Evolutionary conservation across 495 filamentous ascomycete genomes (phyloP), one percentile per base, ranked within the genome.

Genomic region (Massariosphaeria phaeospora): DNA sequence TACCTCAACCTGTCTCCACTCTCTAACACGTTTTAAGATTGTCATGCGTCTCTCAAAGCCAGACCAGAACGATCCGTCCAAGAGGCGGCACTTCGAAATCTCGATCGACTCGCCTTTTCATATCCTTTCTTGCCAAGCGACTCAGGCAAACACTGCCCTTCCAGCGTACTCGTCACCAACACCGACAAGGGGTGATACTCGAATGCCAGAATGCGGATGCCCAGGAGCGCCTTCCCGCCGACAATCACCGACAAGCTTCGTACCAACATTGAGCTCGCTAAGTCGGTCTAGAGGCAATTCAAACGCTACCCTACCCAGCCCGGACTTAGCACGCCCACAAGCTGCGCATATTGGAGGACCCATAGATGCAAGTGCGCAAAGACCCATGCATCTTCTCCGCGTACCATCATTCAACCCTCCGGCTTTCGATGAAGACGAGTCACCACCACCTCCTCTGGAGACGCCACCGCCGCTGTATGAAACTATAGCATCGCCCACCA

Each of bases 81-180:
- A 91, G 48, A 82, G 93, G 41, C 81, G 93, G 21, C 94, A 97
- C 67, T 98, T 97, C 55, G 93, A 98, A 67, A 98, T 98, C 59
- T 96, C 93, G 52, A 98, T 98, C 60, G 93, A 98, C 72, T 96
- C 89, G 12, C 93, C 93, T 8, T 94, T 97, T 67, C 91, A 95
- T 57, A 86, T 96, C 31, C 86, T 98, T 20, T 91, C 89, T 55
- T 98, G 93, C 71, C 89, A 83, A 42, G 93, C 94, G 8, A 93
- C 90, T 1, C 85, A 90, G 66, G 88, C 88, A 20, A 96, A 97
- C 69, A 93, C 87, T 17, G 80, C 83, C 24, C 80, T 98, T 12
- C 93, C 93, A 0, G 86, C 86, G 17, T 98, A 98, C 63, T 82
- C 80, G 21, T 78, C 79, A 15, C 78, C 81, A 7, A 75, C 83